A percentile compares a stretch with the other conserved stretches of the same genome.
These are phyloP conservation scores for Beauveria sp. DNA, from an alignment of 2,329 filamentous ascomycete genomes.

Conservation along the genomic window DNA sequence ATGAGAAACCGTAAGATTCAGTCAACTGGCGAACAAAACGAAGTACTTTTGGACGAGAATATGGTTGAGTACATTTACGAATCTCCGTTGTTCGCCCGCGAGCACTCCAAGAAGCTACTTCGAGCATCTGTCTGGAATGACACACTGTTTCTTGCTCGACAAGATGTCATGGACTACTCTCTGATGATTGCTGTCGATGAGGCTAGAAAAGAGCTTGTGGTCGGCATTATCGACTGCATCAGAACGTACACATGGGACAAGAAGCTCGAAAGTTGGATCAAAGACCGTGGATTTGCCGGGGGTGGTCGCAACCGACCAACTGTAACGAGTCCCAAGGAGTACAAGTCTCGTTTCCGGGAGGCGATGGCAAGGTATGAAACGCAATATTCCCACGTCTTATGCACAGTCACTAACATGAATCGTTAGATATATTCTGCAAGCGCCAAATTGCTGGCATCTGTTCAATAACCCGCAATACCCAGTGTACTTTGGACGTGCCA, in stretches of 20 bases:
- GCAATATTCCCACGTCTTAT: background rate
- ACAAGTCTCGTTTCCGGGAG: constrained; percentile 90
- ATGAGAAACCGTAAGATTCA: constrained; percentile 99
- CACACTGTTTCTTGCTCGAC: constrained; percentile 85
- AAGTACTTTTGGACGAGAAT: constrained; percentile 95
- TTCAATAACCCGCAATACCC: constrained; percentile 43
- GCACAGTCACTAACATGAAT: background rate
- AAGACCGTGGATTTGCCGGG: constrained; percentile 79
- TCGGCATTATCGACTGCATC: constrained; percentile 98
- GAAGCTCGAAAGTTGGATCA: constrained; percentile 99
- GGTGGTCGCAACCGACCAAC: constrained; percentile 79
- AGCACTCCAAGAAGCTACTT: constrained; percentile 92
- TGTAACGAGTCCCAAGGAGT: constrained; percentile 94
- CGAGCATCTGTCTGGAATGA: constrained; percentile 95
- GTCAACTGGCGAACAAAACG: constrained; percentile 89
- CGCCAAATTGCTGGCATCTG: constrained; percentile 69
- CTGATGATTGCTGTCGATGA: constrained; percentile 98
- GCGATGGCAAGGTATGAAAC: constrained; percentile 80
- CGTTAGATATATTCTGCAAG: constrained; percentile 60
- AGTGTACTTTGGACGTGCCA: constrained; percentile 27
- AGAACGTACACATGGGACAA: constrained; percentile 99
- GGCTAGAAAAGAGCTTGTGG: constrained; percentile 78
- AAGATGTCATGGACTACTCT: constrained; percentile 99
- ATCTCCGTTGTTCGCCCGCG: constrained; percentile 86
- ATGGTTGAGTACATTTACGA: constrained; percentile 99